phyloP scores from a whole-genome alignment of 345 rosid genomes.

The Syzygium aqueum region DNA sequence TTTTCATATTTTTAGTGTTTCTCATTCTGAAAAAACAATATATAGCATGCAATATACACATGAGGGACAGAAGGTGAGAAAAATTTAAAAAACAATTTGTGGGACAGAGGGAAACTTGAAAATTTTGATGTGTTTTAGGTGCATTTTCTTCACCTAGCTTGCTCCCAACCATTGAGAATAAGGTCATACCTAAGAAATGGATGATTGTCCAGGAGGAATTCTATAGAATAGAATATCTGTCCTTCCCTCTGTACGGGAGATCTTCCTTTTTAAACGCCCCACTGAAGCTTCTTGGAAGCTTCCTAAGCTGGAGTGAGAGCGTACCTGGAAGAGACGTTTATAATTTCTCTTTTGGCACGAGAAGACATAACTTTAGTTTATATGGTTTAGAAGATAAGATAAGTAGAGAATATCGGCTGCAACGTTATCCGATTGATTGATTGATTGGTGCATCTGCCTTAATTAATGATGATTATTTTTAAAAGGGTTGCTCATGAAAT shows the following conservation, averaged over 20 bases:
- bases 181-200: background rate
- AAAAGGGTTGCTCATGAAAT: background rate
- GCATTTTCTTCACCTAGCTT: background rate
- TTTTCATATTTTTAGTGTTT: background rate
- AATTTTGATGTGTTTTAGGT: background rate
- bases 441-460: background rate
- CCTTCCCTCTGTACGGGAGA: background rate
- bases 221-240: background rate
- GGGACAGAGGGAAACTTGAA: background rate
- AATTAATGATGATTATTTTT: background rate
- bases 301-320: background rate
- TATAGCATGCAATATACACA: background rate
- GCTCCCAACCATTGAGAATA: background rate
- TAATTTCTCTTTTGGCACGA: background rate
- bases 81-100: accelerated
- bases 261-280: background rate
- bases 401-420: background rate
- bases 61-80: background rate
- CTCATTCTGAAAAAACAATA: background rate
- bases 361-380: background rate
- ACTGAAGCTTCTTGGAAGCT: background rate
- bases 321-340: background rate
- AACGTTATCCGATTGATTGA: background rate
- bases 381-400: background rate
- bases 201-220: background rate